phyloP scores from a whole-genome alignment of 2,329 filamentous ascomycete species.

The Chaetothyriales sp. region DNA sequence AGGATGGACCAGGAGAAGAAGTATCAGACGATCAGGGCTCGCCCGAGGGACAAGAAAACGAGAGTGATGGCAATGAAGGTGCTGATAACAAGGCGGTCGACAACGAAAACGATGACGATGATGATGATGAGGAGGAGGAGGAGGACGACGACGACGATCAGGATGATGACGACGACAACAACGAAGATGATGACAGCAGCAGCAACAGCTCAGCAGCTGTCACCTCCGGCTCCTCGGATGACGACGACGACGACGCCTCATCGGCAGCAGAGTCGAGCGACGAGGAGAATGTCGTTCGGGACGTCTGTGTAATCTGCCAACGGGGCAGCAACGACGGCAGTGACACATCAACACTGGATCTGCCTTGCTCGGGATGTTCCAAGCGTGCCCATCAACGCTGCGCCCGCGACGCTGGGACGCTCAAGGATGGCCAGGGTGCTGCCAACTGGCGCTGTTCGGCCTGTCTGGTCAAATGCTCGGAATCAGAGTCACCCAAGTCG shows the following conservation, averaged over 20 bases:
- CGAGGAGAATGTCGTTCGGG: constrained; percentile 6
- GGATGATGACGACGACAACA: constrained; percentile 3
- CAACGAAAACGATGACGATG: constrained; percentile 24
- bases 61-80: constrained; percentile 29
- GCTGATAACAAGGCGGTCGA: constrained; percentile 25
- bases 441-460: constrained; percentile 16
- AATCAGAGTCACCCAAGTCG: constrained; percentile 27
- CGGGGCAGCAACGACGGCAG: constrained; percentile 70
- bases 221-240: neutral
- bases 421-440: constrained; percentile 29
- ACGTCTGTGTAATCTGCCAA: constrained; percentile 55
- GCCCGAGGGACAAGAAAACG: constrained; percentile 22
- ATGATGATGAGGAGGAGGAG: constrained; percentile 6
- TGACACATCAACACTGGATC: constrained; percentile 64
- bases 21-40: constrained; percentile 3
- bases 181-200: constrained; percentile 19
- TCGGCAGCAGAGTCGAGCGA: constrained; percentile 1
- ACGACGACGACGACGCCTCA: neutral
- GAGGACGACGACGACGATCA: constrained; percentile 6
- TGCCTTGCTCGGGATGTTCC: constrained; percentile 62
- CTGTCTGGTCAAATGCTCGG: constrained; percentile 34
- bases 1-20: neutral
- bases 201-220: constrained; percentile 28
- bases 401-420: constrained; percentile 54
- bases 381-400: constrained; percentile 86